Conservation (phyloP, 495 filamentous ascomycete genomes). For the Aspergillus bridgeri region DNA sequence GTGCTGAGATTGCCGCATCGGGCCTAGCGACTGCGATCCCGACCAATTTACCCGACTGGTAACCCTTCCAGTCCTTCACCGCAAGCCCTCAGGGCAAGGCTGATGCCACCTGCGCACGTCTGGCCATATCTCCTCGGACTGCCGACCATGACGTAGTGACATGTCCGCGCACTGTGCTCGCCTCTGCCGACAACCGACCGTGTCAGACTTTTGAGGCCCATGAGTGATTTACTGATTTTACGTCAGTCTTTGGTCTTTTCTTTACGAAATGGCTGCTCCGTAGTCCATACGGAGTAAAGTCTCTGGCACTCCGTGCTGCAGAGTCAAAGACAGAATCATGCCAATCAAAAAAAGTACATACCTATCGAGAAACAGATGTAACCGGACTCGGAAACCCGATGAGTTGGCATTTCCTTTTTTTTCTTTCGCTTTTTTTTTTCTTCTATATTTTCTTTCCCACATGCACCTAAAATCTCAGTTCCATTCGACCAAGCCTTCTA, state of each 20-base stretch:
- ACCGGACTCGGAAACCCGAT: neutral
- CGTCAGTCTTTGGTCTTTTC: neutral
- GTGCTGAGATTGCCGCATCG: neutral
- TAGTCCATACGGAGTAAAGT: too few species aligned
- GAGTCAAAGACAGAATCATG: neutral
- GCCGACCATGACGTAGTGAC: conserved; percentile 9
- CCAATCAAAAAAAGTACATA: too few species aligned
- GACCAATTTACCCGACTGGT: conserved; percentile 10
- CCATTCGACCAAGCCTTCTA: conserved; percentile 27
- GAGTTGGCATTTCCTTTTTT: neutral
- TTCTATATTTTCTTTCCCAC: neutral
- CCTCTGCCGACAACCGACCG: neutral
- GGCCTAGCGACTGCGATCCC: neutral
- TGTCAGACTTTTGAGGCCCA: neutral
- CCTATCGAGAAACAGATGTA: neutral
- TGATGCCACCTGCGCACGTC: too few species aligned
- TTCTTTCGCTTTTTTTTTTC: too few species aligned
- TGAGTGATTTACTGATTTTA: neutral
- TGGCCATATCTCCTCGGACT: conserved; percentile 13
- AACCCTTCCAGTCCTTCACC: neutral
- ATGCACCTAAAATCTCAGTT: conserved; percentile 16
- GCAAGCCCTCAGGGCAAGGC: neutral
- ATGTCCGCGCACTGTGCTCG: neutral
- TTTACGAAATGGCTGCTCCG: neutral
- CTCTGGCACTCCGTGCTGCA: neutral